Evolutionary conservation across 495 filamentous ascomycete species (phyloP), one percentile per base, ranked within the genome.

Genomic region (Penicillium arizonense): DNA sequence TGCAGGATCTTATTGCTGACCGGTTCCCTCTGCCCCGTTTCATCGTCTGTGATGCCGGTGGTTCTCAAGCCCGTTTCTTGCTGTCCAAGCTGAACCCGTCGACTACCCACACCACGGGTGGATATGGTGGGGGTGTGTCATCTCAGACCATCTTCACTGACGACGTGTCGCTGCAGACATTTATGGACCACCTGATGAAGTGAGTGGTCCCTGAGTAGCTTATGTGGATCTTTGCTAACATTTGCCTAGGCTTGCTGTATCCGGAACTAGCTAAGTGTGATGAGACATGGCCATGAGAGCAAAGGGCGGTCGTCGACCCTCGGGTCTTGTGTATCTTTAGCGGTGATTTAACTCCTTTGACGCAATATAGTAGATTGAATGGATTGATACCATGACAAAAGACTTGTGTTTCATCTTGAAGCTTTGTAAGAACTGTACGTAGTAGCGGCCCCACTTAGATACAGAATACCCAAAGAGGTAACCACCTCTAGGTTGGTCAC

Each of bases 171-270:
- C 75, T 99, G 65, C 94, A 97, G 72, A 97, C 93, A 6, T 99
- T 99, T 66, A 99, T 97, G 94, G 95, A 99, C 57, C 90, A 96
- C 77, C 74, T 99, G 67, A 99, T 99, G 95, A 99, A 99, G 90
- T 93, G 72, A 77, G 88, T 77, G 28, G n/a, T 39, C 11, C 12
- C n/a, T 41, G 20, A 21, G 9, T n/a, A 5, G 26, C 35, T 39
- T 16, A 37, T 40, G 24, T 9, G 3, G 6, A 40, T 24, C 32
- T 16, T 36, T 61, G 23, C 76, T 80, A 65, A 80, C 50, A 23
- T 7, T 43, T 30, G 23, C 49, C 34, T 57, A 85, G 82, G 61
- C 80, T 85, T 65, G 82, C 82, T 39, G 82, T 85, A 39, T 83
- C 82, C 42, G 82, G 82, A 63, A 83, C 81, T 47, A 85, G 73